phyloP scores from a whole-genome alignment of 1,284 basidiomycete genomes.

The Ceratobasidium sp. region DNA sequence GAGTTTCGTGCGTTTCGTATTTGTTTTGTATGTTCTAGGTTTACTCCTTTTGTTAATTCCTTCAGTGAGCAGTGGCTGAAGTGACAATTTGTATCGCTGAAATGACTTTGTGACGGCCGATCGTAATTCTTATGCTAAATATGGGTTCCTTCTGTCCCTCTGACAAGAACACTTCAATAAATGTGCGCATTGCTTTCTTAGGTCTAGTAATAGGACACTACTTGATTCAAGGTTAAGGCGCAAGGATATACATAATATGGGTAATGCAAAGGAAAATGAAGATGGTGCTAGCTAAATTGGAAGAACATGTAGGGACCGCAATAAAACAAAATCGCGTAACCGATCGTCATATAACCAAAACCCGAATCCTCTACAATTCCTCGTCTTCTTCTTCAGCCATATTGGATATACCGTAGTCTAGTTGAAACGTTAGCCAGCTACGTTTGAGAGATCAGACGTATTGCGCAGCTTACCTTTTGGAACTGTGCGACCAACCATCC shows the following conservation, averaged over 20 bases:
- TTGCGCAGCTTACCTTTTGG: conserved; percentile 25
- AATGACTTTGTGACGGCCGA: conserved; percentile 1
- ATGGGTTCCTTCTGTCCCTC: not conserved
- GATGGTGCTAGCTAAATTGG: conserved; percentile 4
- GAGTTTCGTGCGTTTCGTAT: conserved; percentile 4
- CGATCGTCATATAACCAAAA: conserved; percentile 2
- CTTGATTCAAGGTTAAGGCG: conserved; percentile 22
- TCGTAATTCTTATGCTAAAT: conserved; percentile 13
- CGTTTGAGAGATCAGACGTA: not conserved
- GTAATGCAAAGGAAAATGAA: conserved; percentile 1
- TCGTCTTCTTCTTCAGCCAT: conserved; percentile 38
- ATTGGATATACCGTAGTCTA: conserved; percentile 16
- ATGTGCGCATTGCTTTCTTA: not conserved
- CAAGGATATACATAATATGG: conserved; percentile 32
- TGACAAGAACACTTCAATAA: not conserved
- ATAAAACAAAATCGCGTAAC: not conserved
- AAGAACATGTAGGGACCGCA: conserved; percentile 5
- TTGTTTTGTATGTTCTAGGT: not conserved
- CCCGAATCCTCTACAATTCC: conserved; percentile 17
- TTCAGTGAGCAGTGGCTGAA: conserved; percentile 7
- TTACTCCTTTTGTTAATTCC: not conserved
- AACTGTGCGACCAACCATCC: conserved; percentile 70
- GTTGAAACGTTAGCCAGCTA: not conserved
- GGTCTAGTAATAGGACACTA: not conserved
- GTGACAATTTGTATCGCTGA: not conserved